Conservation (phyloP, 306 rosid genomes). For the Lathyrus oleraceus region DNA sequence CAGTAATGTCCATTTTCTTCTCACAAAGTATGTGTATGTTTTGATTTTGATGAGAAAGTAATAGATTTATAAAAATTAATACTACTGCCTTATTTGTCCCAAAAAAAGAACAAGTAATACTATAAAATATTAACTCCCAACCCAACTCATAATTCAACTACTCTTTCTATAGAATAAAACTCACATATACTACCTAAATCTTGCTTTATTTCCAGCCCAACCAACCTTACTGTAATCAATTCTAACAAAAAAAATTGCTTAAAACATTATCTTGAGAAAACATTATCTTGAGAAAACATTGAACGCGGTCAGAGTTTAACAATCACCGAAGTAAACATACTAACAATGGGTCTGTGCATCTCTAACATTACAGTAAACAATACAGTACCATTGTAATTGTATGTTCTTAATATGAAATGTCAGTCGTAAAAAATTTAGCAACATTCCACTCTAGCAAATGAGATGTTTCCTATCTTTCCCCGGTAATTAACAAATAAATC, state of each 20-base stretch:
- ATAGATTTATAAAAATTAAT: background rate
- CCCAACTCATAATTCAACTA: background rate
- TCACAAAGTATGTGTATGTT: no score
- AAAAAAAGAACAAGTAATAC: background rate
- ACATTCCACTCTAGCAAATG: background rate
- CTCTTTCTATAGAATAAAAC: background rate
- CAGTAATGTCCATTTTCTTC: no score
- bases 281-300: background rate
- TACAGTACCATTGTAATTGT: background rate
- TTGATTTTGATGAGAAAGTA: no score
- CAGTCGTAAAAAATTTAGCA: background rate
- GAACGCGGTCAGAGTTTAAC: background rate
- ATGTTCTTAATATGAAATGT: background rate
- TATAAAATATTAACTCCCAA: background rate
- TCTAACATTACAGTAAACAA: background rate
- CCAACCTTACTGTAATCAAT: background rate
- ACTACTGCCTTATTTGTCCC: background rate
- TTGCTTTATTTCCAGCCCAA: background rate
- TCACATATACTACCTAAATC: background rate
- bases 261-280: background rate
- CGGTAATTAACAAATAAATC: slow-evolving; percentile 7
- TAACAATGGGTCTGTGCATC: background rate
- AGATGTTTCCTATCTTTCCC: background rate
- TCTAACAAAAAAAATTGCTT: background rate
- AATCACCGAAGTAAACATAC: background rate